Conservation (phyloP, 768 basidiomycete genomes). For the Leccinum fibrillosum region DNA sequence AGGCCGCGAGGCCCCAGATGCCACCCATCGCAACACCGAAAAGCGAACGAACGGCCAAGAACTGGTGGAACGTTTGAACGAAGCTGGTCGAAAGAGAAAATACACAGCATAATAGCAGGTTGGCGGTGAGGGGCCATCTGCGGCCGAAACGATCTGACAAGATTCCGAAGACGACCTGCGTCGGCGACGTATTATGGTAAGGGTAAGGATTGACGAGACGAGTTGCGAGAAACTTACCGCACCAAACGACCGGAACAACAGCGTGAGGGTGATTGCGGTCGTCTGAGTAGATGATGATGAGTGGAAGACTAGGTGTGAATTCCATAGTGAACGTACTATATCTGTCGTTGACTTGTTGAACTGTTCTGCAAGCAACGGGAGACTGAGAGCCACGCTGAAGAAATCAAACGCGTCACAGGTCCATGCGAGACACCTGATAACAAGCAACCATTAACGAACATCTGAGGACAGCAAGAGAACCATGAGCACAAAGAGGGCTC, state of each 20-base stretch:
- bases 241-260: conserved; percentile 81
- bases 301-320: neutral
- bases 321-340: conserved; percentile 35
- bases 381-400: conserved; percentile 69
- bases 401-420: conserved; percentile 86
- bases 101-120: conserved; percentile 64
- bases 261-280: conserved; percentile 85
- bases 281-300: conserved; percentile 39
- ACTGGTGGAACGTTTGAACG: conserved; percentile 68
- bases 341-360: conserved; percentile 44
- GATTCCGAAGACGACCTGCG: conserved; percentile 70
- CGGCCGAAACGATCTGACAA: conserved; percentile 85
- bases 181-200: neutral
- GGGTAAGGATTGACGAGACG: neutral
- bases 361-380: conserved; percentile 45
- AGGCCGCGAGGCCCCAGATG: conserved; percentile 82
- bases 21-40: conserved; percentile 91
- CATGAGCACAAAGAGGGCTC: neutral
- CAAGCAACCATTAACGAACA: neutral
- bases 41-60: conserved; percentile 76
- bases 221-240: conserved; percentile 41
- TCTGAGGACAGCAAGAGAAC: neutral
- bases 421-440: conserved; percentile 78
- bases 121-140: conserved; percentile 85
- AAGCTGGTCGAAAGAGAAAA: conserved; percentile 84